phyloP scores from a whole-genome alignment of 805 yeast species.

The Ogataea trehalophila region DNA sequence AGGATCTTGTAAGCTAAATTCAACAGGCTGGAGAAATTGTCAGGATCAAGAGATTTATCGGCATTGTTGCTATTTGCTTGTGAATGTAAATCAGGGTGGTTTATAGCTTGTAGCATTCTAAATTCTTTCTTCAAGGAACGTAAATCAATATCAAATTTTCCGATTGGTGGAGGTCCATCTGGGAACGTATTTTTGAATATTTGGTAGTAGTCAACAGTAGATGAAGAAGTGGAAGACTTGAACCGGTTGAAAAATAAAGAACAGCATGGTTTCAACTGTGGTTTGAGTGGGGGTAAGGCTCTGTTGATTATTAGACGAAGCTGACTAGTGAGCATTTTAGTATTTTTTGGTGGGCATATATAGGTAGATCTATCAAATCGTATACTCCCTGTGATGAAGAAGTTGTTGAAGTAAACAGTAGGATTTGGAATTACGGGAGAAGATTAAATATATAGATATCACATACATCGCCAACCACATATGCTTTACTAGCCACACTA shows the following conservation, averaged over 20 bases:
- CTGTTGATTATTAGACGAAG: no score
- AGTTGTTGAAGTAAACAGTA: no score
- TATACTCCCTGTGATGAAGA: no score
- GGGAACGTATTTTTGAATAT: constrained; percentile 77
- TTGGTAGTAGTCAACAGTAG: constrained; percentile 40
- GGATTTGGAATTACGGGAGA: no score
- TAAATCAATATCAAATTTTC: constrained; percentile 54
- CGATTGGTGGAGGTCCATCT: constrained; percentile 55
- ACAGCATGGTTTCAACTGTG: no score
- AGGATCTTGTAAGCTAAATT: constrained; percentile 77
- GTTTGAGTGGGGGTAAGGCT: no score
- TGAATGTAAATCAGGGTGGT: constrained; percentile 69
- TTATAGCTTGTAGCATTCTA: constrained; percentile 60
- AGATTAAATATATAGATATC: neutral
- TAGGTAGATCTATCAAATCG: no score
- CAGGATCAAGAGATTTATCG: constrained; percentile 18
- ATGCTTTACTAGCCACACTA: neutral
- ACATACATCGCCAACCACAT: neutral
- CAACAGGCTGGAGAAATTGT: constrained; percentile 44
- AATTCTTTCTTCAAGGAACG: constrained; percentile 67
- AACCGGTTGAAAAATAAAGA: no score
- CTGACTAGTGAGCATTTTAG: no score
- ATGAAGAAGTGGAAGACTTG: constrained; percentile 1
- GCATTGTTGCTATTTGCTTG: constrained; percentile 9
- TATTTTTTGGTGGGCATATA: no score